A percentile compares a stretch with the other conserved stretches of the same genome.
These are phyloP conservation scores for Blastobotrys americana DNA, from an alignment of 805 yeast species.

Conservation along the genomic window DNA sequence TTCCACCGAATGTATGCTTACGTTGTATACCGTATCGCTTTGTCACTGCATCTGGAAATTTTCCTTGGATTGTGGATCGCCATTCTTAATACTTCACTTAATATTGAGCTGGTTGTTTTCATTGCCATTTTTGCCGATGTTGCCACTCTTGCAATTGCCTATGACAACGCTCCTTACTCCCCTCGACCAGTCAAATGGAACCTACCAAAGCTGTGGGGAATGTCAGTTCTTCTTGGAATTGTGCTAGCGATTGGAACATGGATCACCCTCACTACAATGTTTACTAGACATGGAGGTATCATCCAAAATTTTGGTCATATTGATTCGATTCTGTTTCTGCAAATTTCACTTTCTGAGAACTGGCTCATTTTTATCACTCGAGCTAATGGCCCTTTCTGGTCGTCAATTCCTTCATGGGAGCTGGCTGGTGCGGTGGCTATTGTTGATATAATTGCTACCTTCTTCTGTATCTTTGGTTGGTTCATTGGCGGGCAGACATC, in stretches of 20 bases:
- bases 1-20: conserved; percentile 99
- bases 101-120: conserved; percentile 89
- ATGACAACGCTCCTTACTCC: conserved; percentile 92
- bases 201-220: conserved; percentile 86
- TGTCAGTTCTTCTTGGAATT: conserved; percentile 63
- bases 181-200: conserved; percentile 94
- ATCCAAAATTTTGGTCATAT: conserved; percentile 92
- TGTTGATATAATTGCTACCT: conserved; percentile 87
- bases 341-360: conserved; percentile 91
- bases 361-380: conserved; percentile 96
- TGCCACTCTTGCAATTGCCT: conserved; percentile 74
- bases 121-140: conserved; percentile 90
- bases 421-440: conserved; percentile 85
- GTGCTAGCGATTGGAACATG: conserved; percentile 75
- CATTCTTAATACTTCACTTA: conserved; percentile 74
- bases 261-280: conserved; percentile 93
- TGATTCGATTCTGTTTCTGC: conserved; percentile 89
- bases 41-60: conserved; percentile 88
- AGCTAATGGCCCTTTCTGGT: conserved; percentile 98
- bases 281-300: conserved; percentile 82
- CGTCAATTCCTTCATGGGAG: conserved; percentile 94
- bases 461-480: conserved; percentile 93
- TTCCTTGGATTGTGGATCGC: conserved; percentile 97
- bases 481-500: conserved; percentile 97
- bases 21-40: conserved; percentile 96